These are phyloP conservation scores for Colletotrichum sp. DNA, from an alignment of 2,329 filamentous ascomycete genomes.

Conservation along the genomic window DNA sequence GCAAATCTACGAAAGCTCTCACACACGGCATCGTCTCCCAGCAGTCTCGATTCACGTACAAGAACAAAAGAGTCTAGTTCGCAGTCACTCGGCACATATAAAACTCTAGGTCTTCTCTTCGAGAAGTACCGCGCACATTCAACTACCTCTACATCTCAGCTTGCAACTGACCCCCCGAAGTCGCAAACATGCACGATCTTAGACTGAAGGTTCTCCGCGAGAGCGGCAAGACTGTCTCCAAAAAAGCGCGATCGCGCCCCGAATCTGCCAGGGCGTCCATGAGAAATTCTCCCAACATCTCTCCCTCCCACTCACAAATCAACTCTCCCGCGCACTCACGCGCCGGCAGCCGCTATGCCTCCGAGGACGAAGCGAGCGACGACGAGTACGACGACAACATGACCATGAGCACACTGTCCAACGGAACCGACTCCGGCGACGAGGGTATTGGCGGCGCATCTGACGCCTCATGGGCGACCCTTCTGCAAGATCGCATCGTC, in stretches of 20 bases:
- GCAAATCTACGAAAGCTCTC: background rate
- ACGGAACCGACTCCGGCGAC: constrained; percentile 54
- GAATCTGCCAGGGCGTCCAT: constrained; percentile 64
- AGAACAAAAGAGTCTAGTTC: constrained; percentile 1
- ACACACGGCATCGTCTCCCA: background rate
- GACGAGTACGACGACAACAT: constrained; percentile 57
- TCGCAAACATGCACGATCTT: constrained; percentile 61
- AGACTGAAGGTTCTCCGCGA: constrained; percentile 72
- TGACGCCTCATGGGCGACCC: constrained; percentile 64
- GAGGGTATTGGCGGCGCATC: constrained; percentile 60
- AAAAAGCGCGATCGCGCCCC: constrained; percentile 66
- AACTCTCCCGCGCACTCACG: constrained; percentile 65
- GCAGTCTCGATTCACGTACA: background rate
- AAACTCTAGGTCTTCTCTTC: background rate
- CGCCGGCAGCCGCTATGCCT: constrained; percentile 65
- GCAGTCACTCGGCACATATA: background rate
- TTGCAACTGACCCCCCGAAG: background rate
- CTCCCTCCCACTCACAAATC: constrained; percentile 61
- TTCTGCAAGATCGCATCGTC: constrained; percentile 69
- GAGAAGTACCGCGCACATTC: background rate
- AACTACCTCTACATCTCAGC: background rate
- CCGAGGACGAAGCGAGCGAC: constrained; percentile 67
- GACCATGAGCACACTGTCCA: constrained; percentile 47
- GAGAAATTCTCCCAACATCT: constrained; percentile 60
- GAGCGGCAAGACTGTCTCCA: constrained; percentile 74